phyloP scores from a whole-genome alignment of 768 basidiomycete genomes.

The Amanita rubescens region DNA sequence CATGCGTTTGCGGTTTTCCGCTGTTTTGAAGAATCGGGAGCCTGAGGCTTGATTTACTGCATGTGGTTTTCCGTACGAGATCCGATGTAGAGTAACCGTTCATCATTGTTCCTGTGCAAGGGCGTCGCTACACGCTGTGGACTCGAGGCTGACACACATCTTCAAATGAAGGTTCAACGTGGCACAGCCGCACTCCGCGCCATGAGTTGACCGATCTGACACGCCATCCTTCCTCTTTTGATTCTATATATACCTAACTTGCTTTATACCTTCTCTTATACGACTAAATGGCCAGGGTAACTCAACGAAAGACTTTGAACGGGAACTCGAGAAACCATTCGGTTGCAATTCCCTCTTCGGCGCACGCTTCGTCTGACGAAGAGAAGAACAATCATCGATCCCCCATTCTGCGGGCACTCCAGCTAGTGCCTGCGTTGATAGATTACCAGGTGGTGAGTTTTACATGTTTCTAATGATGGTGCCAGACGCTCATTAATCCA shows the following conservation, averaged over 20 bases:
- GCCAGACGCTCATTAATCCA: background rate
- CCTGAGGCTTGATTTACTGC: background rate
- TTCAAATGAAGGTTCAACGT: too few relatives aligned
- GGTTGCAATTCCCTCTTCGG: background rate
- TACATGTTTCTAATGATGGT: background rate
- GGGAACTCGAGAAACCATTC: background rate
- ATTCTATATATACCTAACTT: background rate
- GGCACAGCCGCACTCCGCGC: background rate
- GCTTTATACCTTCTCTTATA: background rate
- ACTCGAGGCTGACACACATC: too few relatives aligned
- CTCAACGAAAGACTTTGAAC: background rate
- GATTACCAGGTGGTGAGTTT: conserved; percentile 4
- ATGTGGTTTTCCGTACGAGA: background rate
- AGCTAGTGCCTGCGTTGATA: conserved; percentile 1
- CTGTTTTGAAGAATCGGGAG: conserved; percentile 27
- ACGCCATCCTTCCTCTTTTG: background rate
- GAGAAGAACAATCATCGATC: background rate
- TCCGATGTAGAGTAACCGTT: too few relatives aligned
- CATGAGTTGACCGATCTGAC: background rate
- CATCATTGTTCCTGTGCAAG: too few relatives aligned
- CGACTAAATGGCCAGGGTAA: background rate
- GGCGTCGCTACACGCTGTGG: too few relatives aligned
- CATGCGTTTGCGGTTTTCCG: conserved; percentile 57
- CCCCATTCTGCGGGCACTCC: background rate
- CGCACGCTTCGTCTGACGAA: background rate